Conservation (phyloP, 768 basidiomycete genomes). For the Suillus cothurnatus region DNA sequence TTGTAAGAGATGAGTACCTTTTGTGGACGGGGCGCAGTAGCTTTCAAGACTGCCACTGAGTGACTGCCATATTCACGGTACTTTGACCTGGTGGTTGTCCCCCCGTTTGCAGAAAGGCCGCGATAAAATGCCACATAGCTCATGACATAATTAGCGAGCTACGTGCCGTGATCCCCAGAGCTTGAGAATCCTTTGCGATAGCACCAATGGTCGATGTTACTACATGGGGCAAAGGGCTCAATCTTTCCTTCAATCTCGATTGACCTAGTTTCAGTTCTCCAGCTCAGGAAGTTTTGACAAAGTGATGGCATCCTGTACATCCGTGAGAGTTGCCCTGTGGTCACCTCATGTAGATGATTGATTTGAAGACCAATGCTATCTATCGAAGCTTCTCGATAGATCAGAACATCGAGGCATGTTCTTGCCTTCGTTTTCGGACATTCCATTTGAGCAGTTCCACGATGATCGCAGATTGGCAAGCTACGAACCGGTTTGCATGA, state of each 20-base stretch:
- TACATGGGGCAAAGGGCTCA: background rate
- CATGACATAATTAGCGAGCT: background rate
- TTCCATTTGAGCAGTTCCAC: slow-evolving; percentile 3
- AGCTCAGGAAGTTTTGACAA: background rate
- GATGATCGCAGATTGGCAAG: background rate
- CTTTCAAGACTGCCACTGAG: background rate
- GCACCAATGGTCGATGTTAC: background rate
- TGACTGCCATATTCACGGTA: background rate
- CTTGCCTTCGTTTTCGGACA: background rate
- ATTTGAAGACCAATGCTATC: slow-evolving; percentile 1
- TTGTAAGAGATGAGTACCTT: background rate
- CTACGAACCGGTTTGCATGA: slow-evolving; percentile 4
- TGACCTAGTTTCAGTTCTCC: slow-evolving; percentile 2
- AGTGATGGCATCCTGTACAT: slow-evolving; percentile 1
- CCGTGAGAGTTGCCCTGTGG: slow-evolving; percentile 5
- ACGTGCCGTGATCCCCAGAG: background rate
- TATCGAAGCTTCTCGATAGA: slow-evolving; percentile 4
- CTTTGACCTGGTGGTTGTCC: background rate
- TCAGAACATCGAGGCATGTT: background rate
- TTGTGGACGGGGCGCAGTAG: background rate
- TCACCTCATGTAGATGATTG: background rate
- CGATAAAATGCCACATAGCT: background rate
- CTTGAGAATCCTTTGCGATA: slow-evolving; percentile 3
- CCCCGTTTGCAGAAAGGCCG: background rate
- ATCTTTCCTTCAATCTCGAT: background rate